Conservation (phyloP, 495 filamentous ascomycete genomes). For the Symbiotaphrina buchneri region DNA sequence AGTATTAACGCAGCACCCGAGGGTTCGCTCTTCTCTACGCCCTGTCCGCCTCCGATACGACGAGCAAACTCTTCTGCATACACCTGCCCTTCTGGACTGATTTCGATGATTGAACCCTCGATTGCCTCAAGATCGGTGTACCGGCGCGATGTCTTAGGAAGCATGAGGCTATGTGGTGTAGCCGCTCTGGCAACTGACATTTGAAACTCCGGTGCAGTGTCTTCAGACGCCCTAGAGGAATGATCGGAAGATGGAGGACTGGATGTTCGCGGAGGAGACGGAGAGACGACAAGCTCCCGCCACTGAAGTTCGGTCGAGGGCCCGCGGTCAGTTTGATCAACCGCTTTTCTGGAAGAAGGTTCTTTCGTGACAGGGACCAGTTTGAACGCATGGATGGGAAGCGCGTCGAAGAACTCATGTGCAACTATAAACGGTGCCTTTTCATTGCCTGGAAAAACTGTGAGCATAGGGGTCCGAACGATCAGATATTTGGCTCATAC, state of each 20-base stretch:
- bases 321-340: slow-evolving; percentile 24
- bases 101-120: slow-evolving; percentile 51
- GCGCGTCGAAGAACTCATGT: slow-evolving; percentile 98
- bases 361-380: slow-evolving; percentile 23
- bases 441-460: slow-evolving; percentile 15
- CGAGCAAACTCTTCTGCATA: slow-evolving; percentile 60
- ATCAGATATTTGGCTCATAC: slow-evolving; percentile 14
- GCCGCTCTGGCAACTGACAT: slow-evolving; percentile 48
- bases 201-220: slow-evolving; percentile 57
- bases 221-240: slow-evolving; percentile 27
- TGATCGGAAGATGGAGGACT: slow-evolving; percentile 20
- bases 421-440: slow-evolving; percentile 85
- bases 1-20: slow-evolving; percentile 78
- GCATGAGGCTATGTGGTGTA: slow-evolving; percentile 63
- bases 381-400: slow-evolving; percentile 91
- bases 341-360: slow-evolving; percentile 17
- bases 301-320: slow-evolving; percentile 38
- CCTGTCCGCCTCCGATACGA: slow-evolving; percentile 51
- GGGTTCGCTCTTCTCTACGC: slow-evolving; percentile 22
- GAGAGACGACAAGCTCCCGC: slow-evolving; percentile 73
- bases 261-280: slow-evolving; percentile 25
- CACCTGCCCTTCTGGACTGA: slow-evolving; percentile 65
- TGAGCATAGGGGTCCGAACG: slow-evolving; percentile 2
- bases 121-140: slow-evolving; percentile 49
- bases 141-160: slow-evolving; percentile 63